Conservation (phyloP, 148 eudicot genomes). For the Fagopyrum tataricum region DNA sequence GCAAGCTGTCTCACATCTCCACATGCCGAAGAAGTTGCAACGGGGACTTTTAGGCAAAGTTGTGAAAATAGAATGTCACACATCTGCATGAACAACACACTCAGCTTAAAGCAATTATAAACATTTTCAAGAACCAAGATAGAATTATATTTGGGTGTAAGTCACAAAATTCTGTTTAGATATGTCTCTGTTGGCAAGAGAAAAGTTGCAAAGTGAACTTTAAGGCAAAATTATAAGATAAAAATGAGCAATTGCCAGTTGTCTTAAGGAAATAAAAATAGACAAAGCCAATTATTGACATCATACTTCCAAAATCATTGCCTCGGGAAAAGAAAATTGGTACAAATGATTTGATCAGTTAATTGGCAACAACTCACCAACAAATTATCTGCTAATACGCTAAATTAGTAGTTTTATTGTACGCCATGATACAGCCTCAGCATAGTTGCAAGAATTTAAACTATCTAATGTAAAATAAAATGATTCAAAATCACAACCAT, state of each 20-base stretch:
- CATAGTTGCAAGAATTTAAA: background rate
- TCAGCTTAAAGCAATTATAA: background rate
- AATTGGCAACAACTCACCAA: background rate
- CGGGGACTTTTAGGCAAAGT: conserved; percentile 79
- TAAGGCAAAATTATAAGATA: background rate
- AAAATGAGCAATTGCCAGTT: background rate
- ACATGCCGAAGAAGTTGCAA: conserved; percentile 33
- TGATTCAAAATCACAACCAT: background rate
- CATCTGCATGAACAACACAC: conserved; percentile 48
- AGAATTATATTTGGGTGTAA: background rate
- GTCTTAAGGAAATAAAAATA: background rate
- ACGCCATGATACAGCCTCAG: background rate
- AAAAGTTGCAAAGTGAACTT: too few relatives aligned
- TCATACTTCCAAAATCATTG: background rate
- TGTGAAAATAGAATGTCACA: conserved; percentile 94
- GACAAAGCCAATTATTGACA: background rate
- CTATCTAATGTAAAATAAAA: background rate
- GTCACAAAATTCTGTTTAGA: too few relatives aligned
- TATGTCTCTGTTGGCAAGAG: too few relatives aligned
- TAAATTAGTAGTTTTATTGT: background rate
- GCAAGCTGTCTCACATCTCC: conserved; percentile 34
- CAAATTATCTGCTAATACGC: background rate
- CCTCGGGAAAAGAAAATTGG: background rate
- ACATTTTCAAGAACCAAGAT: background rate
- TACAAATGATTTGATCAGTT: background rate